Base-by-base conservation (phyloP, 345 rosid genomes). In the Passiflora organensis region DNA sequence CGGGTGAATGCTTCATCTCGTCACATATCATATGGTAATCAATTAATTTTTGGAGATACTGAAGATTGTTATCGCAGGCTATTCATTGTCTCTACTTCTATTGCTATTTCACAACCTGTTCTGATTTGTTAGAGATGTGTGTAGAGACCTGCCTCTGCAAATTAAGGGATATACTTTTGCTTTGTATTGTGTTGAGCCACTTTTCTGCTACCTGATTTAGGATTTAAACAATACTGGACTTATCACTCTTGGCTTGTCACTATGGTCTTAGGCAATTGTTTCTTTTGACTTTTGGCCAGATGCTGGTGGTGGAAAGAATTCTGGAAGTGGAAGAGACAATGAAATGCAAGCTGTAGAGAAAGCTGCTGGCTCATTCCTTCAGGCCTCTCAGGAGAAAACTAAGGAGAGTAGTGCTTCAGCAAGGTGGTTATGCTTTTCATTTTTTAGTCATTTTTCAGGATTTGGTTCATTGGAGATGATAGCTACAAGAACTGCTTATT, bases 311-410 rank as follows among this genome's bases (percentile, higher is more conserved):
- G 71, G 83, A 59, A 85, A 70, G 79, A 72, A 63, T 59, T 76
- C 74, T 47, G 72, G 48, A 54, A 22, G 75, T 59, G 81, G 72
- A 56, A 77, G 66, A 71, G 80, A 84, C 61, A 69, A 47, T 65
- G 87, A 72, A 76, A 73, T 67, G 65, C 84, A 81, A 65, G 73
- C 68, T 58, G 57, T 70, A 22, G 86, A 83, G 64, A 82, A 83
- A 69, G 73, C 65, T 64, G 68, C 56, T 36, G 76, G 64, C 53
- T 72, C 75, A 51, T 78, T 80, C 19, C 53, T 71, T 44, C 72
- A 79, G 56, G 51, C 70, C 48, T 67, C 75, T 1, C 75, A 66
- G 39, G 87, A 76, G 60, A 78, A 64, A 78, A 46, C 34, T 58
- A 78, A 83, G 70, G 87, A 79, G 67, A 53, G 53, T 37, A 59